These are phyloP conservation scores for Candida bentonensis DNA, from an alignment of 805 yeast species.

Conservation along the genomic window DNA sequence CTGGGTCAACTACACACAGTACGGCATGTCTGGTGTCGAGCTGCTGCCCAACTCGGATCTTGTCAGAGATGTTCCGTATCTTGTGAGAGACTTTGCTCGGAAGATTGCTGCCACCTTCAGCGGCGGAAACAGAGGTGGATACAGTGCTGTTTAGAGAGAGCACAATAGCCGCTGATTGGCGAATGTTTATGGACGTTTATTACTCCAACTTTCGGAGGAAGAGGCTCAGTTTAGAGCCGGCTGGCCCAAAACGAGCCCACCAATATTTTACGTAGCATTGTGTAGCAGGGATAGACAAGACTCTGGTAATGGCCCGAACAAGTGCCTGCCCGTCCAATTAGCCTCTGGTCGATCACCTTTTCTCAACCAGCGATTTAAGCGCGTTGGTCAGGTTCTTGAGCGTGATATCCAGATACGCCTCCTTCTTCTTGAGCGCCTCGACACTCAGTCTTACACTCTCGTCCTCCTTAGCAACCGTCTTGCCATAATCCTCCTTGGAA, in stretches of 20 bases:
- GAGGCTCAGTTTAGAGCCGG: no score
- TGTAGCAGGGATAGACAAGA: no score
- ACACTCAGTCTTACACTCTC: conserved; percentile 42
- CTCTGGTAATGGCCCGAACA: no score
- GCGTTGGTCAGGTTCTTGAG: conserved; percentile 57
- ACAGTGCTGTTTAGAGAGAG: conserved; percentile 67
- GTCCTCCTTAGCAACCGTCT: conserved; percentile 37
- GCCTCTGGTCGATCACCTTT: neutral
- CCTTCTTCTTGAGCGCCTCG: conserved; percentile 50
- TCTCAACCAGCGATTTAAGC: conserved; percentile 31
- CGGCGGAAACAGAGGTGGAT: conserved; percentile 65
- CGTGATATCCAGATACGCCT: conserved; percentile 60
- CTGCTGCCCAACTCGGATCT: conserved; percentile 25
- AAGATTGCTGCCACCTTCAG: conserved; percentile 64
- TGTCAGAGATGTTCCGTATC: conserved; percentile 57
- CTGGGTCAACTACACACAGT: conserved; percentile 60
- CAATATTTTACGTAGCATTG: no score
- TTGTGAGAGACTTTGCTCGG: conserved; percentile 54
- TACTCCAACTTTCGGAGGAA: no score
- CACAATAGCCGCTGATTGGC: no score
- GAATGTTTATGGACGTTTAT: no score
- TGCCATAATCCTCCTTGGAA: conserved; percentile 32
- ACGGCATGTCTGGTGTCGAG: conserved; percentile 52
- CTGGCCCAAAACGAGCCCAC: no score
- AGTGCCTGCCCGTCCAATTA: conserved; percentile 7